Evolutionary conservation across 202 grass and related monocot genomes (phyloP).

Genomic region (Musa balbisiana): DNA sequence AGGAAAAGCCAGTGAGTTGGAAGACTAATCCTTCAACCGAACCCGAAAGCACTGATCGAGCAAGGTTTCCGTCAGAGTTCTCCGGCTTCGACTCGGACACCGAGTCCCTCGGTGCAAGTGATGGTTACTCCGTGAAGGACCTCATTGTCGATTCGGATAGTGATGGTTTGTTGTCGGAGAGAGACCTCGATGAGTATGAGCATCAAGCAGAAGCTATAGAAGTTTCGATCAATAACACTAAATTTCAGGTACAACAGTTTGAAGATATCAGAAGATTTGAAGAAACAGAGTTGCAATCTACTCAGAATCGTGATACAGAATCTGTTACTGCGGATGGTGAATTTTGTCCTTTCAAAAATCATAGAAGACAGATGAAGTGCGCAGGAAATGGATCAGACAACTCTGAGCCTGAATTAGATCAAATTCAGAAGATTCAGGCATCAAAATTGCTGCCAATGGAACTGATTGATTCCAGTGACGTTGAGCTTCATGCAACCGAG

Average conservation of each 20-base stretch:
- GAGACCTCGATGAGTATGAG: constrained; percentile 35
- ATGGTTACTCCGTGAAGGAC: constrained; percentile 92
- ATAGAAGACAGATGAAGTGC: neutral
- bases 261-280: neutral
- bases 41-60: neutral
- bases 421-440: constrained; percentile 14
- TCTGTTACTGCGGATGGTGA: neutral
- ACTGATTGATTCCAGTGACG: neutral
- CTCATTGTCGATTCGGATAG: constrained; percentile 61
- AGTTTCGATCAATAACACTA: too few species aligned
- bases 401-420: neutral
- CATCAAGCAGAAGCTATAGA: constrained; percentile 6
- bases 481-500: neutral
- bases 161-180: constrained; percentile 48
- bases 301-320: neutral
- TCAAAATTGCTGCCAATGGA: constrained; percentile 13
- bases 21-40: neutral
- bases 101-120: constrained; percentile 47
- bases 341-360: neutral
- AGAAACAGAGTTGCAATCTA: neutral
- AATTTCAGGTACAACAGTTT: too few species aligned
- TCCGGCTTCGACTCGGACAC: constrained; percentile 71
- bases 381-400: neutral
- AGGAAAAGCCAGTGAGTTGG: neutral
- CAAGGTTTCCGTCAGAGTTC: constrained; percentile 47